Evolutionary conservation across 169 alveolate genomes (phyloP), one percentile per base, ranked within the genome.

Genomic region (Babesia bigemina): DNA sequence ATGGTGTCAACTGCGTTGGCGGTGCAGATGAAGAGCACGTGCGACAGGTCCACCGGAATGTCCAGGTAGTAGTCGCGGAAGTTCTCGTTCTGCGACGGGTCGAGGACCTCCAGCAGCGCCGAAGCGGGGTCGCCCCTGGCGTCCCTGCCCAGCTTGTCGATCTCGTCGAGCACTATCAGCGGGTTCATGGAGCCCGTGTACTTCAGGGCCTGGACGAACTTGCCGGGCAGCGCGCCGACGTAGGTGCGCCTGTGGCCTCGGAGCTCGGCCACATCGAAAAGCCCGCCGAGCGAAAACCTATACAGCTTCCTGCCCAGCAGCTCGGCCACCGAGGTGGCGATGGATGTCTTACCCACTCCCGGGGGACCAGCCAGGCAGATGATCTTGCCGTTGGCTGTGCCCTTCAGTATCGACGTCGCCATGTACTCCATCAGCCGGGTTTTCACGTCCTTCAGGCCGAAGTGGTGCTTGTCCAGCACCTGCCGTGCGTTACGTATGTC

Each of bases 161-260:
- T 93, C 77, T 96, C 99, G 61, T 96, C 99, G 42, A 96, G 86
- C 28, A 96, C 85, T 16, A 95, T 90, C 47, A 95, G 88, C 17
- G 97, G 97, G 81, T 95, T 95, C 91, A 92, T 93, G 16, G 94
- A 81, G 63, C 87, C 86, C 16, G 97, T 88, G 36, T 84, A 58
- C 70, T 92, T 88, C 22, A 94, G 70, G 0, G 96, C 93, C 63
- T 90, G 85, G 21, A 96, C 87, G 42, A 96, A 74, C 87, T 94
- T 93, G 0, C 99, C 99, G 45, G 98, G 98, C 77, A 94, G 86
- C 36, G 98, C 96, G n/a, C 98, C 98, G 7, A 96, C 96, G 79
- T 96, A 96, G 9, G 99, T 96, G 44, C 98, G 90, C 33, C 99
- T 85, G 69, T 96, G 98, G 0, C 99, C 99, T 50, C 93, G 91